These are phyloP conservation scores for Salisapilia sapeloensis DNA, from an alignment of 352 stramenopile genomes.

Conservation along the genomic window DNA sequence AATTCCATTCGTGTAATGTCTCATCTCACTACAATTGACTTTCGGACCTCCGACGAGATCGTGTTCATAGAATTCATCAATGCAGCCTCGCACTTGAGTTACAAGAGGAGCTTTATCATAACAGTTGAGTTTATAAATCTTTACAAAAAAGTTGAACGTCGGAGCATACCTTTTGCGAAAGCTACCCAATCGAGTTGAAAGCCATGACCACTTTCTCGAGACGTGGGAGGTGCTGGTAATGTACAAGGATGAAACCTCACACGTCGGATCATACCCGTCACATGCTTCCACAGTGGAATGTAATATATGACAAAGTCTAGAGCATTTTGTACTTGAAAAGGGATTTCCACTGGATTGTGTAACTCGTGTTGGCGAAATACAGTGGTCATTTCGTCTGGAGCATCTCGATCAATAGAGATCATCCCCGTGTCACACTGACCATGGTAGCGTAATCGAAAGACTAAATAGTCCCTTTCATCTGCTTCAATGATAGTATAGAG, in stretches of 20 bases:
- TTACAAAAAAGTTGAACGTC: no score
- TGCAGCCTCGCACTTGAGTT: conserved; percentile 58
- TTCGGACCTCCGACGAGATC: conserved; percentile 3
- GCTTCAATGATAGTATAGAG: conserved; percentile 28
- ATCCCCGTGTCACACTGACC: conserved; percentile 35
- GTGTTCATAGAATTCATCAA: conserved; percentile 44
- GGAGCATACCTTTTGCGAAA: conserved; percentile 38
- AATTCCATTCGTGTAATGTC: conserved; percentile 23
- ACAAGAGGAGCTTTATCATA: conserved; percentile 27
- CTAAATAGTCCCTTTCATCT: conserved; percentile 24
- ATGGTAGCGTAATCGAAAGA: conserved; percentile 42
- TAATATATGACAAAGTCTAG: conserved; percentile 32
- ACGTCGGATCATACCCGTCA: conserved; percentile 32
- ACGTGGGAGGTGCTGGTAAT: neutral
- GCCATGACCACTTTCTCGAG: conserved; percentile 22
- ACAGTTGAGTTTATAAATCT: no score
- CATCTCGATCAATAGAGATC: conserved; percentile 25
- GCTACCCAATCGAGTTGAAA: conserved; percentile 59
- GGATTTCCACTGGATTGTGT: conserved; percentile 31
- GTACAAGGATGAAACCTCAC: conserved; percentile 46
- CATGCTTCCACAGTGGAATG: conserved; percentile 37
- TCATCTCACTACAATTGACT: conserved; percentile 29
- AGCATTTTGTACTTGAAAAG: conserved; percentile 19
- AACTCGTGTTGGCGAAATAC: no score
- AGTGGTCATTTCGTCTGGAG: conserved; percentile 14